These are phyloP conservation scores for Xanthoconium stramineum DNA, from an alignment of 768 basidiomycete genomes.

Conservation along the genomic window DNA sequence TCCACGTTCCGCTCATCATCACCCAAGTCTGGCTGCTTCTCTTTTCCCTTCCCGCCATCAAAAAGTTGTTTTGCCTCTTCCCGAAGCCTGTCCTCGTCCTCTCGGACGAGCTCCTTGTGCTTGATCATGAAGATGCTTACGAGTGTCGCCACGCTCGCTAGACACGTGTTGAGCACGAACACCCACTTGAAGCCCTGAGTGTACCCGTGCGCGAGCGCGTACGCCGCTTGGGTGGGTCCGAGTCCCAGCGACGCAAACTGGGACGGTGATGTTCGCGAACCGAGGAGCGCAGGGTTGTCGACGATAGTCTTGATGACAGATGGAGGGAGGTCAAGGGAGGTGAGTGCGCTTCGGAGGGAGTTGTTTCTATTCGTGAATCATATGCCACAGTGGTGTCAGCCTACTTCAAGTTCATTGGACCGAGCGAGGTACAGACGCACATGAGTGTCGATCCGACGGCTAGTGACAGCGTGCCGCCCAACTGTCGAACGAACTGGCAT, in stretches of 20 bases:
- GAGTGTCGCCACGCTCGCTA: not conserved
- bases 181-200: not conserved
- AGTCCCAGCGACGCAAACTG: slow-evolving; percentile 1
- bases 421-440: not conserved
- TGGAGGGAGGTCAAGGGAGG: not conserved
- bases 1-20: not conserved
- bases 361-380: not conserved
- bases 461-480: not conserved
- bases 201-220: not conserved
- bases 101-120: not conserved
- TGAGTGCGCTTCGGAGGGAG: not conserved
- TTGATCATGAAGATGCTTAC: slow-evolving; percentile 3
- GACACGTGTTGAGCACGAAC: not conserved
- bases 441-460: slow-evolving; percentile 1
- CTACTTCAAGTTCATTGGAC: not conserved
- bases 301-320: not conserved
- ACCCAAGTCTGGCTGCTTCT: not conserved
- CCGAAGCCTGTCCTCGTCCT: not conserved
- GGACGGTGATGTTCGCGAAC: not conserved
- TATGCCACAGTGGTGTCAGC: not conserved
- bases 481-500: not conserved
- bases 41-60: not conserved
- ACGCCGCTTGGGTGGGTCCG: not conserved
- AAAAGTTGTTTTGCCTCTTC: not conserved
- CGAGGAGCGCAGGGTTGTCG: not conserved